Conservation (phyloP, 495 filamentous ascomycete species). For the Lasiosphaeria ovina region DNA sequence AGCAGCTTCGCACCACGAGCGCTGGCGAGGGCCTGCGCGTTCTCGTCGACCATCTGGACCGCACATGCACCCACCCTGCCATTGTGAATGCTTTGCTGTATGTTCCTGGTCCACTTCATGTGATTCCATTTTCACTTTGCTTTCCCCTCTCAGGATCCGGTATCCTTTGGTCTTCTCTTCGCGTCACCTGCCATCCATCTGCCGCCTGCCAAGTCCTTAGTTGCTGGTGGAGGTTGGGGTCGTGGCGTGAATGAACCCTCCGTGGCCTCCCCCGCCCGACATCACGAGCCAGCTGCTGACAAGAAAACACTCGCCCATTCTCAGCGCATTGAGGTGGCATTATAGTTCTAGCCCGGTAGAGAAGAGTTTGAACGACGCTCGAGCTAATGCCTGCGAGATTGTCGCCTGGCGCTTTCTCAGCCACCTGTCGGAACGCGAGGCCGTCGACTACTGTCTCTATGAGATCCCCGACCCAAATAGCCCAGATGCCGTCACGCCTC, state of each 20-base stretch:
- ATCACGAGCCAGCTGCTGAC: background rate
- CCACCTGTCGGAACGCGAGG: slow-evolving; percentile 73
- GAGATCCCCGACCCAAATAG: slow-evolving; percentile 59
- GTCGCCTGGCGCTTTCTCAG: slow-evolving; percentile 87
- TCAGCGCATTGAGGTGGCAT: slow-evolving; percentile 78
- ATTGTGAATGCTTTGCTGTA: slow-evolving; percentile 80
- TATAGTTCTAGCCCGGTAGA: slow-evolving; percentile 64
- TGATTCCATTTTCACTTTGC: too few relatives aligned
- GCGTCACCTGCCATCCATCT: too few relatives aligned
- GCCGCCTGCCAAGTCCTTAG: too few relatives aligned
- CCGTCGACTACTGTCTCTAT: slow-evolving; percentile 78
- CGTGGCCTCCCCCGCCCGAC: too few relatives aligned
- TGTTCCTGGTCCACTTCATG: slow-evolving; percentile 24
- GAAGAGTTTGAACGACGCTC: slow-evolving; percentile 68
- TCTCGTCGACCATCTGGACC: slow-evolving; percentile 63
- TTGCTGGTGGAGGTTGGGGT: background rate
- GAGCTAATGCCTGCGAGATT: slow-evolving; percentile 85
- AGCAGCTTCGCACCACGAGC: slow-evolving; percentile 69
- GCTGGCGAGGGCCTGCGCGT: slow-evolving; percentile 61
- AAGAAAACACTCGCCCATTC: background rate
- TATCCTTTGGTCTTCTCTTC: too few relatives aligned
- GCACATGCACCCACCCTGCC: slow-evolving; percentile 65
- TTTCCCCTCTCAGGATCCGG: too few relatives aligned
- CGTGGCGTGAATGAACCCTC: too few relatives aligned
- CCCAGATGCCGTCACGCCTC: background rate